phyloP scores from a whole-genome alignment of 2,329 filamentous ascomycete species.

The Zalaria sp. region DNA sequence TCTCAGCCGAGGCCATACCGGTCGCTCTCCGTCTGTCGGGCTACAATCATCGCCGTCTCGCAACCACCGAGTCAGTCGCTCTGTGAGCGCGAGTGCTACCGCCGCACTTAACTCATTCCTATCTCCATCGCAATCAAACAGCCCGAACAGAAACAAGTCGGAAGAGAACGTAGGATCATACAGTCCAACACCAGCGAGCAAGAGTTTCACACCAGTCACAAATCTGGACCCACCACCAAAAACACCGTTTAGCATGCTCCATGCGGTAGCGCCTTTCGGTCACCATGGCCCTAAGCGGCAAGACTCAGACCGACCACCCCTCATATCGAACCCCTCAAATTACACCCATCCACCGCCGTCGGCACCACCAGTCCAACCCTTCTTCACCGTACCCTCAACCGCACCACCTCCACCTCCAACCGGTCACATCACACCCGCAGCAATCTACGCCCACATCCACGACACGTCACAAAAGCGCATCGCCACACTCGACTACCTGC shows the following conservation, averaged over 20 bases:
- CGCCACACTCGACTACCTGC: slow-evolving; percentile 81
- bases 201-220: background rate
- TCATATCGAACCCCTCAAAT: background rate
- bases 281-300: slow-evolving; percentile 3
- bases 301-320: slow-evolving; percentile 3
- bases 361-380: too few species aligned
- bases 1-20: slow-evolving; percentile 1
- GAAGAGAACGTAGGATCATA: background rate
- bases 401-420: background rate
- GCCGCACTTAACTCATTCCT: slow-evolving; percentile 2
- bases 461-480: slow-evolving; percentile 86
- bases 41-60: slow-evolving; percentile 5
- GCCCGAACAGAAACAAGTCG: background rate
- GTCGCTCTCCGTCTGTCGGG: slow-evolving; percentile 3
- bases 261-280: background rate
- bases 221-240: slow-evolving; percentile 1
- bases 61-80: slow-evolving; percentile 7
- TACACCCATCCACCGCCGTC: background rate
- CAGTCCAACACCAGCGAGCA: background rate
- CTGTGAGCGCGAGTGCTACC: slow-evolving; percentile 7
- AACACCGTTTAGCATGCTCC: slow-evolving; percentile 5
- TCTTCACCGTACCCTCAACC: too few species aligned
- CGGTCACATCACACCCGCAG: slow-evolving; percentile 30
- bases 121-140: background rate
- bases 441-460: slow-evolving; percentile 56